These are phyloP conservation scores for Emergomyces africanus DNA, from an alignment of 2,329 filamentous ascomycete genomes.

Conservation along the genomic window DNA sequence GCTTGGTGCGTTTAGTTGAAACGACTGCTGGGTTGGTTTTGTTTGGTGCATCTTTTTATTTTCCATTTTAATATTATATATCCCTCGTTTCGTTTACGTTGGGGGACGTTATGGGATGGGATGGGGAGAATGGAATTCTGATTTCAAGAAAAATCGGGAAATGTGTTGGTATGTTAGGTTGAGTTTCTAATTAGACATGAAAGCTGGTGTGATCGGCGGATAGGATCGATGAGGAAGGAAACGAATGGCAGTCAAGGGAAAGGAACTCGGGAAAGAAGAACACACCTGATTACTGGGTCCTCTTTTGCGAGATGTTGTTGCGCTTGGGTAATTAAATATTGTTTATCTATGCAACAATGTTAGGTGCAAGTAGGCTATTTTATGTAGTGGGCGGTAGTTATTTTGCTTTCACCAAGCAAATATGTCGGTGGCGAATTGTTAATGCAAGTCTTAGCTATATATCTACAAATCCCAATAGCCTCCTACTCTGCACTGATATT, in stretches of 20 bases:
- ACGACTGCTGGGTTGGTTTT: background rate
- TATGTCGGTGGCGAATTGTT: background rate
- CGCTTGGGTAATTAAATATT: background rate
- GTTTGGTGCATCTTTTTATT: background rate
- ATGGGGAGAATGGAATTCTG: background rate
- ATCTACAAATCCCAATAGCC: background rate
- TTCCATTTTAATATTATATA: background rate
- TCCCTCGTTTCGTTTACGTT: background rate
- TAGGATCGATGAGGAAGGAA: background rate
- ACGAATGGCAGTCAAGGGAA: background rate
- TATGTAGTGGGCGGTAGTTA: background rate
- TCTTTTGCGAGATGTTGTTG: background rate
- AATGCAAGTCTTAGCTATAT: background rate
- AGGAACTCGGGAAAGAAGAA: background rate
- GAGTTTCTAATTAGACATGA: background rate
- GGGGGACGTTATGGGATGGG: background rate
- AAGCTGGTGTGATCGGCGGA: background rate
- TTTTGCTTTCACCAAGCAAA: background rate
- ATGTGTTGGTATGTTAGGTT: background rate
- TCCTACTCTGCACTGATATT: background rate
- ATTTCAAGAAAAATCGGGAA: background rate
- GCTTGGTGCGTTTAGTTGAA: background rate
- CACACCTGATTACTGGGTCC: too few species aligned
- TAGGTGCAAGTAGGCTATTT: background rate
- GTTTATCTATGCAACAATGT: background rate